These are phyloP conservation scores for Botrytis galanthina DNA, from an alignment of 2,329 filamentous ascomycete genomes.

Conservation along the genomic window DNA sequence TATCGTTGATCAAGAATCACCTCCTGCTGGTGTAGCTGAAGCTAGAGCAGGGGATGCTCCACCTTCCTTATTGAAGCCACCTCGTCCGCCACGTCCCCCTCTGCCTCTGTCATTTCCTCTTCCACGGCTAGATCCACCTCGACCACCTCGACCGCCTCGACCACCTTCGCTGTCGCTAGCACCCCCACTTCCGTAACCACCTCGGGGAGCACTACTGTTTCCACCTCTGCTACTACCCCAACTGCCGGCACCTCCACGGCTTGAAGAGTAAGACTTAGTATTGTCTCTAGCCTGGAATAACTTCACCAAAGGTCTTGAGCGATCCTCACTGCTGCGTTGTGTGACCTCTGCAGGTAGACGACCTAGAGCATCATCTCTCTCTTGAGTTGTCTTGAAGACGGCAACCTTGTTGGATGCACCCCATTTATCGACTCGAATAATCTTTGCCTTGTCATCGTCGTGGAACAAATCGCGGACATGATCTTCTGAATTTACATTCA, in stretches of 20 bases:
- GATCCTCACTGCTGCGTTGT: slow-evolving; percentile 65
- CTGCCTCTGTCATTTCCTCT: slow-evolving; percentile 55
- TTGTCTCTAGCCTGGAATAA: slow-evolving; percentile 70
- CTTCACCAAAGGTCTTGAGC: slow-evolving; percentile 78
- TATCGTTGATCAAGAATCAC: slow-evolving; percentile 30
- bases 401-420: slow-evolving; percentile 80
- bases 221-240: slow-evolving; percentile 68
- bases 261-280: slow-evolving; percentile 50
- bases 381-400: slow-evolving; percentile 75
- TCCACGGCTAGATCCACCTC: slow-evolving; percentile 55
- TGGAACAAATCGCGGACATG: slow-evolving; percentile 78
- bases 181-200: slow-evolving; percentile 82
- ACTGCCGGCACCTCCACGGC: slow-evolving; percentile 63
- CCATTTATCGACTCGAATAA: slow-evolving; percentile 75
- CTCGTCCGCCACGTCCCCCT: slow-evolving; percentile 55
- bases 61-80: slow-evolving; percentile 55
- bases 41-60: slow-evolving; percentile 47
- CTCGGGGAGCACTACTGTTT: slow-evolving; percentile 51
- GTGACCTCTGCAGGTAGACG: slow-evolving; percentile 74
- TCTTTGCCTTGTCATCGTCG: slow-evolving; percentile 79
- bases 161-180: slow-evolving; percentile 70
- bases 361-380: slow-evolving; percentile 76
- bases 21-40: slow-evolving; percentile 48
- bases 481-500: slow-evolving; percentile 79
- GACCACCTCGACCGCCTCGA: slow-evolving; percentile 53